Conservation (phyloP, 352 stramenopile species). For the Phytophthora ohioensis region DNA sequence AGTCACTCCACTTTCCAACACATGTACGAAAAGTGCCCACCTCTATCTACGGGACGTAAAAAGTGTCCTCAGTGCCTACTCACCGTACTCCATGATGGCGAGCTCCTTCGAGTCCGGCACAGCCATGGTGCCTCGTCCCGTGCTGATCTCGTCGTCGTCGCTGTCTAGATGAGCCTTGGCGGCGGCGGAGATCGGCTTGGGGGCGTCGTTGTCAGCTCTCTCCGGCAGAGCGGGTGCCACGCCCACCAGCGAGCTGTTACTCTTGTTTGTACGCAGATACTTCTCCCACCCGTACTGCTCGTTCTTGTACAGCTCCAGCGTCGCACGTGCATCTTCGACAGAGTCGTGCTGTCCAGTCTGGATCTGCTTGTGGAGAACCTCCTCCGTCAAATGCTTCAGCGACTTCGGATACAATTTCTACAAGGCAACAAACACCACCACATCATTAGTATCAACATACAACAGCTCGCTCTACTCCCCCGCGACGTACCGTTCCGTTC, state of each 20-base stretch:
- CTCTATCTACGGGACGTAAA: conserved; percentile 5
- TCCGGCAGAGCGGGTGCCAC: conserved; percentile 58
- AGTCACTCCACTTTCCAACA: too few relatives aligned
- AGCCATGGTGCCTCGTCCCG: conserved; percentile 32
- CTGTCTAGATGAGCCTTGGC: conserved; percentile 50
- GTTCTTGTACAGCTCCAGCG: conserved; percentile 83
- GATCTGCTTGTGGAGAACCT: conserved; percentile 74
- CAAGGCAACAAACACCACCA: background rate
- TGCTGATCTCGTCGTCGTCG: conserved; percentile 35
- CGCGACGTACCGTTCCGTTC: conserved; percentile 74
- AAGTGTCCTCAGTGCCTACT: conserved; percentile 40
- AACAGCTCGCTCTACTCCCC: background rate
- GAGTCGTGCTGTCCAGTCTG: conserved; percentile 90
- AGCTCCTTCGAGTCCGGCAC: conserved; percentile 74
- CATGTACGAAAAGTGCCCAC: background rate
- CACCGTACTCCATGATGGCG: conserved; percentile 78
- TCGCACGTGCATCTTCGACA: conserved; percentile 84
- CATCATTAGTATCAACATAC: background rate
- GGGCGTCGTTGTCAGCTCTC: conserved; percentile 28
- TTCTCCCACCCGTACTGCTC: conserved; percentile 90
- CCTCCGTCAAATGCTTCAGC: conserved; percentile 76
- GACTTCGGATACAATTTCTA: conserved; percentile 90
- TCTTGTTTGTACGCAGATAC: conserved; percentile 77
- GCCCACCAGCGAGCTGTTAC: conserved; percentile 54
- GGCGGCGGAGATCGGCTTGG: conserved; percentile 32